Evolutionary conservation across 257 asterid genomes (phyloP).

Genomic region (Plantago ovata): DNA sequence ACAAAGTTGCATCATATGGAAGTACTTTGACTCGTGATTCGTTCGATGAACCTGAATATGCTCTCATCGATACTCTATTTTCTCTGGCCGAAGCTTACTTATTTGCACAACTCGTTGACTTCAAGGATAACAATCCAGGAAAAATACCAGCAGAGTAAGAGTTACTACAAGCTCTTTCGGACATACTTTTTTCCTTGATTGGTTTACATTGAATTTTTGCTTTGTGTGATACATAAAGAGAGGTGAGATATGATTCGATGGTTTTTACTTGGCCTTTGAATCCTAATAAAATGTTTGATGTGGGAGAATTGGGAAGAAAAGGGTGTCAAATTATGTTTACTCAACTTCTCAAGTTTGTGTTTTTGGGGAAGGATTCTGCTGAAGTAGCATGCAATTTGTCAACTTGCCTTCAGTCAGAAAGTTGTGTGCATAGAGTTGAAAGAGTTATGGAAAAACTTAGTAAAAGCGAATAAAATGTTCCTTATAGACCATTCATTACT

Average conservation of each 20-base stretch:
- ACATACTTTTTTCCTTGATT: neutral
- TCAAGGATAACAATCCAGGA: constrained; percentile 85
- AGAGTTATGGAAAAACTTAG: too few relatives aligned
- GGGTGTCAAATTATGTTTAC: too few relatives aligned
- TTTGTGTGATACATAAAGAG: neutral
- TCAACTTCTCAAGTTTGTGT: too few relatives aligned
- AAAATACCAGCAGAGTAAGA: constrained; percentile 86
- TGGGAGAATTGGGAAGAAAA: too few relatives aligned
- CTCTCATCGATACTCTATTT: constrained; percentile 91
- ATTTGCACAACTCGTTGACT: constrained; percentile 96
- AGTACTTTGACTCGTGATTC: constrained; percentile 76
- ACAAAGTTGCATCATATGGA: constrained; percentile 85
- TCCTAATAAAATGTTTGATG: neutral
- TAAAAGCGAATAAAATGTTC: too few relatives aligned
- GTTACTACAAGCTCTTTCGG: constrained; percentile 11
- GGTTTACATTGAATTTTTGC: neutral
- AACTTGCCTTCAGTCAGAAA: too few relatives aligned
- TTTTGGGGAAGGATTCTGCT: too few relatives aligned
- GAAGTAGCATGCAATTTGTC: too few relatives aligned
- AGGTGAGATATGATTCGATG: neutral
- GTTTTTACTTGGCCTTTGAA: neutral
- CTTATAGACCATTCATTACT: too few relatives aligned
- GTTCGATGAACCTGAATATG: constrained; percentile 94
- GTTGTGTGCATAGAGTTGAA: too few relatives aligned
- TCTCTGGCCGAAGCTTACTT: constrained; percentile 94